phyloP scores from a whole-genome alignment of 2,329 filamentous ascomycete genomes.

The Aureobasidium uvarum region DNA sequence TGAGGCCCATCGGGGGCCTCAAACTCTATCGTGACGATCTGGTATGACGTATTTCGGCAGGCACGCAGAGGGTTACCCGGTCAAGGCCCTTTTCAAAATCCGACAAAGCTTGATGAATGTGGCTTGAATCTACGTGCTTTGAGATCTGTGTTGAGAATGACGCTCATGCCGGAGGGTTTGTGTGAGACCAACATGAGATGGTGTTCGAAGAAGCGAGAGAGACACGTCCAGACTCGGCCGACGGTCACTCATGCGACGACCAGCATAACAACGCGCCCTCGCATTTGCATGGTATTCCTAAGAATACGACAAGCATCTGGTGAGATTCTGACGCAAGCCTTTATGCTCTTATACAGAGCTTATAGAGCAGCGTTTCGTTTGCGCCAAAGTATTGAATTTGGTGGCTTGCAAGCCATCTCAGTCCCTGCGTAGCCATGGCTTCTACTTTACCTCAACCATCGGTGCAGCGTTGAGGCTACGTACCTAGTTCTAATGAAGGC shows the following conservation, averaged over 20 bases:
- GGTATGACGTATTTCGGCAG: not conserved
- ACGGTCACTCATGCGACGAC: not conserved
- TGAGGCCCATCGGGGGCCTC: not conserved
- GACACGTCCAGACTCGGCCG: not conserved
- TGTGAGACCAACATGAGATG: not conserved
- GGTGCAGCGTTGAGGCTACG: no score
- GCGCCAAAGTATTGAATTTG: not conserved
- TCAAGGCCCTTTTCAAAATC: not conserved
- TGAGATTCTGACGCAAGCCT: not conserved
- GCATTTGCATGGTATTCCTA: not conserved
- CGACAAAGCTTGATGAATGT: not conserved
- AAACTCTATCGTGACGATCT: conserved; percentile 12
- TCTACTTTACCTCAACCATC: not conserved
- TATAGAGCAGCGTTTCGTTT: not conserved
- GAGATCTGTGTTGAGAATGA: conserved; percentile 2
- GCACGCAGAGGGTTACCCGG: not conserved
- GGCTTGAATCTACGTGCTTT: not conserved
- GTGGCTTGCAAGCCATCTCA: not conserved
- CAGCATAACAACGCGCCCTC: not conserved
- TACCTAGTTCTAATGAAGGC: not conserved
- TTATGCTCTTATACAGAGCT: not conserved
- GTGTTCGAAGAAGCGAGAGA: conserved; percentile 1
- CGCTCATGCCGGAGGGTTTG: not conserved
- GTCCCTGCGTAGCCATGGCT: not conserved
- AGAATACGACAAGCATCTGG: not conserved